phyloP scores from a whole-genome alignment of 2,329 filamentous ascomycete species.

The Botrytis cinerea region DNA sequence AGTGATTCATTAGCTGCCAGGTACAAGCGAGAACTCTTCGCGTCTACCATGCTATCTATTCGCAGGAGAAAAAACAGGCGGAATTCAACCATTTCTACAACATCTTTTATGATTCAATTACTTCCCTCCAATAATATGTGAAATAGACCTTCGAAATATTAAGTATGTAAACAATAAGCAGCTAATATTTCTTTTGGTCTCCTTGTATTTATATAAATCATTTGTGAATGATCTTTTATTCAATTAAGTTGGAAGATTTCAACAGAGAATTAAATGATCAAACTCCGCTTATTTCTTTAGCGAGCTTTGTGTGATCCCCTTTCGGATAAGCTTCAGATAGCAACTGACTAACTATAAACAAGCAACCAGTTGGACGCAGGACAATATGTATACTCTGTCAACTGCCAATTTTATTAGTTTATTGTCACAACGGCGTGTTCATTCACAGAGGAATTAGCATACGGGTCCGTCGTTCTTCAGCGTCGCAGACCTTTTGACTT shows the following conservation, averaged over 20 bases:
- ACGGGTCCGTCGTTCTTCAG: background rate
- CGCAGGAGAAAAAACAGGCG: too few species aligned
- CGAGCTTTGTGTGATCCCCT: background rate
- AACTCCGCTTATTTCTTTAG: background rate
- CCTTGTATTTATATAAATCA: too few species aligned
- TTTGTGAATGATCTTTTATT: too few species aligned
- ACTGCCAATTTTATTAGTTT: background rate
- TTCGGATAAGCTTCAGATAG: background rate
- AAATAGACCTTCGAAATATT: too few species aligned
- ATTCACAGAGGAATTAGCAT: background rate
- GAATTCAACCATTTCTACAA: too few species aligned
- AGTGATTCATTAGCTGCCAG: background rate
- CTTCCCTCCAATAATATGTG: too few species aligned
- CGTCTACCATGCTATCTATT: background rate
- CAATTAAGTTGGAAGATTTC: too few species aligned
- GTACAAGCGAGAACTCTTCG: background rate
- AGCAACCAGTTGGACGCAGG: background rate
- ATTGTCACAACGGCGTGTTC: background rate
- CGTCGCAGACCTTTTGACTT: slow-evolving; percentile 33
- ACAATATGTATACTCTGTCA: background rate
- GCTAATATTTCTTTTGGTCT: too few species aligned
- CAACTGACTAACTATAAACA: background rate
- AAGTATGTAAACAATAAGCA: too few species aligned
- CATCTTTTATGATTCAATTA: too few species aligned
- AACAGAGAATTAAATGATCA: too few species aligned